These are phyloP conservation scores for Mycena vitilis DNA, from an alignment of 768 basidiomycete species.

Conservation along the genomic window DNA sequence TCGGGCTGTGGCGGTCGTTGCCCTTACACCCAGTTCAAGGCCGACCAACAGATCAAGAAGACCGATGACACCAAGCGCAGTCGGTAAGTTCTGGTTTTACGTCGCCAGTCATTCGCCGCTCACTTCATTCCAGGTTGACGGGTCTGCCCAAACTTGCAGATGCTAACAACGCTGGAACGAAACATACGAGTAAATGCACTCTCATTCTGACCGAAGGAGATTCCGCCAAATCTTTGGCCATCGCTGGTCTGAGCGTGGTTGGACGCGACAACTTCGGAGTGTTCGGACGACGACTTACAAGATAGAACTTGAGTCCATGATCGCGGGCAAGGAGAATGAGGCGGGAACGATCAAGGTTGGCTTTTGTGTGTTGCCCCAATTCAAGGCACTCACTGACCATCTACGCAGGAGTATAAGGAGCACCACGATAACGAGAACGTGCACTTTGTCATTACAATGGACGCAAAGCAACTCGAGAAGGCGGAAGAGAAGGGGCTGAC, in stretches of 20 bases:
- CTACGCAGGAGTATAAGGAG: slow-evolving; percentile 91
- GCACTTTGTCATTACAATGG: slow-evolving; percentile 88
- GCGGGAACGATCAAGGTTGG: slow-evolving; percentile 80
- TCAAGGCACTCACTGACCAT: slow-evolving; percentile 4
- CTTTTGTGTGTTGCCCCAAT: slow-evolving; percentile 3
- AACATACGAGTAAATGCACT: too few relatives aligned
- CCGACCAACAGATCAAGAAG: too few relatives aligned
- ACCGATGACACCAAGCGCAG: too few relatives aligned
- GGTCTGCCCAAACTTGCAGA: too few relatives aligned
- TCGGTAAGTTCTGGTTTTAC: too few relatives aligned
- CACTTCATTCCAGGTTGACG: too few relatives aligned
- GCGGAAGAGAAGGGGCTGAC: slow-evolving; percentile 90
- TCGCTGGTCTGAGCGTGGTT: slow-evolving; percentile 92
- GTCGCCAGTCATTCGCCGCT: too few relatives aligned
- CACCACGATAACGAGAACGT: slow-evolving; percentile 94
- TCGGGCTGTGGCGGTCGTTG: too few relatives aligned
- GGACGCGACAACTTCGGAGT: slow-evolving; percentile 98
- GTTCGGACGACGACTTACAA: slow-evolving; percentile 96
- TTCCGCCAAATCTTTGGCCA: too few relatives aligned
- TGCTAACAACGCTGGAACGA: too few relatives aligned
- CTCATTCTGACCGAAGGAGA: too few relatives aligned
- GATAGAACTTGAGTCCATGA: slow-evolving; percentile 89
- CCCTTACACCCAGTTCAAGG: too few relatives aligned
- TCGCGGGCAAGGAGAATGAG: slow-evolving; percentile 82
- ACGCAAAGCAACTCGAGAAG: slow-evolving; percentile 82